Conservation (phyloP, 2,329 filamentous ascomycete species). For the Cadophora sp. region DNA sequence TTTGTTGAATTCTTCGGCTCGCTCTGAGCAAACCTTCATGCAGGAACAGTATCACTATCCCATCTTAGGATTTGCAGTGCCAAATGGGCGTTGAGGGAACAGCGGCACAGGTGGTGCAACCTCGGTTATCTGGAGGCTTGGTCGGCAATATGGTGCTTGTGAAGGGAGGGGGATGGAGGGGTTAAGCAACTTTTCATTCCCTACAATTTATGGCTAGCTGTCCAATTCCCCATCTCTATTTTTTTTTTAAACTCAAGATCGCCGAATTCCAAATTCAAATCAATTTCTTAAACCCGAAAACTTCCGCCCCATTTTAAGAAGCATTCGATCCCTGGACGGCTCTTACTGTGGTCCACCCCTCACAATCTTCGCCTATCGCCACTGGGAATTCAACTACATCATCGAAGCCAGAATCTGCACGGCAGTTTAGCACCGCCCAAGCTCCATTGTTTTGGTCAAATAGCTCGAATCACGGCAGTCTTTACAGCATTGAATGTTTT, state of each 20-base stretch:
- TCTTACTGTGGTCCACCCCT: background rate
- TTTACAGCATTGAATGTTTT: background rate
- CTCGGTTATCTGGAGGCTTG: slow-evolving; percentile 7
- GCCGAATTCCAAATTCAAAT: background rate
- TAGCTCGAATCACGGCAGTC: slow-evolving; percentile 6
- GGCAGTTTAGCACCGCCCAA: slow-evolving; percentile 6
- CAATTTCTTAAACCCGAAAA: background rate
- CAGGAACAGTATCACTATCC: slow-evolving; percentile 1
- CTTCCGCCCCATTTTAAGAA: background rate
- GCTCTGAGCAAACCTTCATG: background rate
- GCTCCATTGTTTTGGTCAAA: slow-evolving; percentile 3
- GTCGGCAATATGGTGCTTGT: background rate
- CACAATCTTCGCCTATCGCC: background rate
- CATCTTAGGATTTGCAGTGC: background rate
- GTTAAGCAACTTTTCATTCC: background rate
- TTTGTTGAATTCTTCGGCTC: background rate
- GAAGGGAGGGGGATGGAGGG: background rate
- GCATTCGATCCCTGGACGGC: background rate
- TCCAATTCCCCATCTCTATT: background rate
- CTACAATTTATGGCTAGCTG: background rate
- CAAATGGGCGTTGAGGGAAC: background rate
- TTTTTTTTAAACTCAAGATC: background rate
- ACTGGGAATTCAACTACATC: slow-evolving; percentile 16
- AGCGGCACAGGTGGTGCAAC: background rate
- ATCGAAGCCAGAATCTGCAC: slow-evolving; percentile 6